Percentiles rank a stretch among this genome's conserved stretches.
phyloP scores from a whole-genome alignment of 331 rosid species.

The Phaseolus coccineus region DNA sequence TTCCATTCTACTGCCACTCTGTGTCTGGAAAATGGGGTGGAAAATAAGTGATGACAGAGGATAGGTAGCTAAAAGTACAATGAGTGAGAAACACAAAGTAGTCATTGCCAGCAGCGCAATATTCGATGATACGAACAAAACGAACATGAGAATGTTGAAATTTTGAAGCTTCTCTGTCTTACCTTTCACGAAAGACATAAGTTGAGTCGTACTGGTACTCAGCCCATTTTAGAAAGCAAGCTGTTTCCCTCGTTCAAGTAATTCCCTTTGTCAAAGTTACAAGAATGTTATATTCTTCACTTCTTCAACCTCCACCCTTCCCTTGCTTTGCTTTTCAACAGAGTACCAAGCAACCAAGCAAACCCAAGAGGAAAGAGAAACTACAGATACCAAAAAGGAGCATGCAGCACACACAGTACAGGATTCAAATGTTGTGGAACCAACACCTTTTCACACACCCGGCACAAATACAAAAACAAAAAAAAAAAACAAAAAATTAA shows the following conservation, averaged over 20 bases:
- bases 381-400: background rate
- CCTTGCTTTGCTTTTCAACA: constrained; percentile 6
- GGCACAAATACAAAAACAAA: constrained; percentile 5
- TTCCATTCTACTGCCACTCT: background rate
- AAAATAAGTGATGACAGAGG: constrained; percentile 16
- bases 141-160: constrained; percentile 3
- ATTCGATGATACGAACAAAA: background rate
- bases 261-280: constrained; percentile 40
- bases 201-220: background rate
- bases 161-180: constrained; percentile 30
- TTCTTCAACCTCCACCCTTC: constrained; percentile 11
- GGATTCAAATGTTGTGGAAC: constrained; percentile 12
- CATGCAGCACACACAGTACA: background rate
- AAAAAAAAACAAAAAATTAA: background rate
- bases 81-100: background rate
- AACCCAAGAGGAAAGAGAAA: constrained; percentile 22
- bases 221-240: constrained; percentile 41
- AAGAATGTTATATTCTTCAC: constrained; percentile 37
- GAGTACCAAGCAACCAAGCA: background rate
- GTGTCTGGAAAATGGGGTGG: background rate
- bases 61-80: constrained; percentile 14
- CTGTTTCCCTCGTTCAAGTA: constrained; percentile 25
- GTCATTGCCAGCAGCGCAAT: constrained; percentile 35
- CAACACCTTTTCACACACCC: constrained; percentile 35
- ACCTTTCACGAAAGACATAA: constrained; percentile 38